Percentiles rank a stretch among this genome's conserved stretches.
Conservation (phyloP, 1,284 basidiomycete species). For the Porodaedalea pini region DNA sequence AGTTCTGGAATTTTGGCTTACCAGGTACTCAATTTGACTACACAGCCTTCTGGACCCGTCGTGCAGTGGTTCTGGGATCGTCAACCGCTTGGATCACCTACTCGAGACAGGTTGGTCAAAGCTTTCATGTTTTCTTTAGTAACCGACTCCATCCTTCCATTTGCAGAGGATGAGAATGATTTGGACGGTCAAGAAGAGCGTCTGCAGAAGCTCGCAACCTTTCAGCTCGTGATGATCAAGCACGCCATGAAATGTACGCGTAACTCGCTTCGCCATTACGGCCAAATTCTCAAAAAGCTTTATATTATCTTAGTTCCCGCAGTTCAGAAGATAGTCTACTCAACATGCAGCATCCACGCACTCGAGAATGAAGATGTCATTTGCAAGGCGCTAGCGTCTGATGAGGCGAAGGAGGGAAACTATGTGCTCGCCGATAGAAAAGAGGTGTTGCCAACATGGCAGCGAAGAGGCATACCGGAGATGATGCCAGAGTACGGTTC, state of each 20-base stretch:
- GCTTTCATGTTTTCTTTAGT: conserved; percentile 4
- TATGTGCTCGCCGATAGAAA: conserved; percentile 68
- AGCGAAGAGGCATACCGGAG: conserved; percentile 66
- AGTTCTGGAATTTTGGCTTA: not conserved
- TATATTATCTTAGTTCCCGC: conserved; percentile 46
- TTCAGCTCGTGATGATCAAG: conserved; percentile 90
- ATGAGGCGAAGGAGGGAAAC: conserved; percentile 53
- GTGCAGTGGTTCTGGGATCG: conserved; percentile 90
- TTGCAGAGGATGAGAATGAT: conserved; percentile 45
- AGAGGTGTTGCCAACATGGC: conserved; percentile 76
- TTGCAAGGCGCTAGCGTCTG: conserved; percentile 63
- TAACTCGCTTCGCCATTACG: conserved; percentile 8
- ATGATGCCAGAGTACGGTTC: conserved; percentile 41
- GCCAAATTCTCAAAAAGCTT: not conserved
- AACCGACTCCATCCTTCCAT: conserved; percentile 22
- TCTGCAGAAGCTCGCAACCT: conserved; percentile 76
- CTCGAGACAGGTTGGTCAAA: conserved; percentile 54
- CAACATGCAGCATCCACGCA: conserved; percentile 91
- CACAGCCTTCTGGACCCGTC: conserved; percentile 85
- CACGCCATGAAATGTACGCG: conserved; percentile 91
- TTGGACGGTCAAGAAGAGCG: conserved; percentile 55
- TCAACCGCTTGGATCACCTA: conserved; percentile 85
- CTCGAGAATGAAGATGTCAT: conserved; percentile 90
- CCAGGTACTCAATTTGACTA: conserved; percentile 3
- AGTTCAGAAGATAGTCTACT: conserved; percentile 82